Base-by-base conservation (phyloP, 768 basidiomycete species). In the Agrocybe chaxingu region DNA sequence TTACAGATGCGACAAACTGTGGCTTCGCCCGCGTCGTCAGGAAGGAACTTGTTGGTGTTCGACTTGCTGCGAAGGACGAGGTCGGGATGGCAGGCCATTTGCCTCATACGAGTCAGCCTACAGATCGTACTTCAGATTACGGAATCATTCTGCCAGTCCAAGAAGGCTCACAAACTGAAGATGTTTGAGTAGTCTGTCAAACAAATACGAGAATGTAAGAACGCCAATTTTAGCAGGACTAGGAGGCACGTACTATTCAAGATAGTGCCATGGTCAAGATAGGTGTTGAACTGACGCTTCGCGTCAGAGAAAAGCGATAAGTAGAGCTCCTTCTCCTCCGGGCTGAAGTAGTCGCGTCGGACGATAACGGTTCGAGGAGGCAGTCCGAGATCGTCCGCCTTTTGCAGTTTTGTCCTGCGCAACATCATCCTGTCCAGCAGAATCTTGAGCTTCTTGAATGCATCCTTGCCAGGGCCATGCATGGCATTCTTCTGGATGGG, bases 241-340 rank as follows among this genome's bases (percentile, higher is more conserved):
- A 41, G 11, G 46, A 39, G 42, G 29, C 42, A 76, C 89, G 61
- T 58, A 95, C 94, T 98, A 64, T 97, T 96, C 44, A 98, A 68
- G 19, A 98, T 74, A 1, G 94, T 98, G 43, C 96, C 96, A 31
- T 87, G 81, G 62, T 89, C 83, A 9, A 97, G 81, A 64, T 91
- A 99, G 2, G 94, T 98, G 47, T 61, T 83, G 68, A 98, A 99
- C 62, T 92, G 86, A 37, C 97, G 77, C 70, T 90, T 94, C 8
- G 94, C 94, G 56, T 94, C 91, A 3, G 90, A 86, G 74, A 95
- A 98, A 24, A 99, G 71, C 1, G 90, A 92, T 32, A 85, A 76
- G 64, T 96, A 97, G 3, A 98, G 72, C 60, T 99, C 97, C 65
- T 94, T 98, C 71, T 99, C 97, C 67, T 97, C 95, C 0, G 92